These are phyloP conservation scores for Fennellomyces sp. DNA, from an alignment of 371 early-diverging fungal genomes.

Conservation along the genomic window DNA sequence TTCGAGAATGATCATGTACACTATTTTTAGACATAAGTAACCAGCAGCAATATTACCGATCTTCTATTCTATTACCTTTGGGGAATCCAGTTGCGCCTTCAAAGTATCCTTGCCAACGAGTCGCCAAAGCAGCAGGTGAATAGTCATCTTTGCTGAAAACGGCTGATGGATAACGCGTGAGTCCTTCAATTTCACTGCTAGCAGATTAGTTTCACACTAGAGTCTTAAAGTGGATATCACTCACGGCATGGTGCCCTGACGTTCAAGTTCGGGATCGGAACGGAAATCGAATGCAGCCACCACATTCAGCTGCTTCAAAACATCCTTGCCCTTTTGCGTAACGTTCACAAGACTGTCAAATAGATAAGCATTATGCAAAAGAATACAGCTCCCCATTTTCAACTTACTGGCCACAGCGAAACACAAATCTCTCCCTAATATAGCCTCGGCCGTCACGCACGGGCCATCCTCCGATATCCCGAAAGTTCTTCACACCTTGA, in stretches of 20 bases:
- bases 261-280: conserved; percentile 54
- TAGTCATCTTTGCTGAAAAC: conserved; percentile 62
- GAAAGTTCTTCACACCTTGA: conserved; percentile 66
- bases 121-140: conserved; percentile 62
- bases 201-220: too few species aligned
- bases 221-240: too few species aligned
- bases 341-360: conserved; percentile 27
- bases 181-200: conserved; percentile 37
- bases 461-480: conserved; percentile 63
- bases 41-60: background rate
- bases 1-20: conserved; percentile 58
- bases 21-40: conserved; percentile 8
- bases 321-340: conserved; percentile 48
- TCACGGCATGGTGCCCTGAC: conserved; percentile 50
- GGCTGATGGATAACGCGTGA: conserved; percentile 52
- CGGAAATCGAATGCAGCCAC: conserved; percentile 62
- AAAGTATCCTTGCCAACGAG: conserved; percentile 62
- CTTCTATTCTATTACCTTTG: conserved; percentile 29
- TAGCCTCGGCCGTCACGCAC: conserved; percentile 46
- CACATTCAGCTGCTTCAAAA: conserved; percentile 50
- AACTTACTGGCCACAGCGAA: conserved; percentile 40
- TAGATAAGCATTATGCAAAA: background rate
- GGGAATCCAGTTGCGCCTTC: conserved; percentile 62
- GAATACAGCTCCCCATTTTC: too few species aligned
- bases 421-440: conserved; percentile 46